phyloP scores from a whole-genome alignment of 345 rosid species.

The Rhizophora apiculata region DNA sequence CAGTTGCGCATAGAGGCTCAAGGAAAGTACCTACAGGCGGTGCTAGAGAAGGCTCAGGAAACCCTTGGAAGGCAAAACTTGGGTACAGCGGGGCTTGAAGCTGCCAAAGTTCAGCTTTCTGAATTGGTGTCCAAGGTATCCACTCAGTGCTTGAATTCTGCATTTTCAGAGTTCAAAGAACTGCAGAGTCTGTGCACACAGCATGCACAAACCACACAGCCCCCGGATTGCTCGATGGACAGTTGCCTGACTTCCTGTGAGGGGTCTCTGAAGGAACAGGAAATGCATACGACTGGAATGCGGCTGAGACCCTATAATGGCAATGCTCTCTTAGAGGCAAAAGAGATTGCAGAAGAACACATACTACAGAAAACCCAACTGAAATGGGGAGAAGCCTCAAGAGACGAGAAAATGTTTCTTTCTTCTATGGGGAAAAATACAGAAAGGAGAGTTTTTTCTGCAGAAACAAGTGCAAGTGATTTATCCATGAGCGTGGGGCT shows the following conservation, averaged over 20 bases:
- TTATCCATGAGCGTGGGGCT: slow-evolving; percentile 68
- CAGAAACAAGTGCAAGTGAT: slow-evolving; percentile 52
- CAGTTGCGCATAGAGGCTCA: slow-evolving; percentile 36
- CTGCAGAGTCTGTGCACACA: slow-evolving; percentile 54
- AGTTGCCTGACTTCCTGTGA: slow-evolving; percentile 88
- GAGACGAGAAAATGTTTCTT: too few species aligned
- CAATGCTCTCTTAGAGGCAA: slow-evolving; percentile 40
- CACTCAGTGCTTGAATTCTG: slow-evolving; percentile 57
- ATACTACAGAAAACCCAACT: not conserved
- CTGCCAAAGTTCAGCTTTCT: slow-evolving; percentile 34
- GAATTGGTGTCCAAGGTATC: slow-evolving; percentile 35
- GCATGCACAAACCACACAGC: slow-evolving; percentile 49
- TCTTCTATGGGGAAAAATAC: slow-evolving; percentile 21
- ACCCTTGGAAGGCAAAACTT: slow-evolving; percentile 38
- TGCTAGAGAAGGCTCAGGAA: slow-evolving; percentile 38
- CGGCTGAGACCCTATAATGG: slow-evolving; percentile 50
- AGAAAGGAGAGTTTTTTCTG: slow-evolving; percentile 36
- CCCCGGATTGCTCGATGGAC: slow-evolving; percentile 70
- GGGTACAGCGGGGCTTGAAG: slow-evolving; percentile 30
- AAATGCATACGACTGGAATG: slow-evolving; percentile 51
- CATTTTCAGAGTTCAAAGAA: slow-evolving; percentile 66
- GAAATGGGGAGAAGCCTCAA: too few species aligned
- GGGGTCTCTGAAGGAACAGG: slow-evolving; percentile 62
- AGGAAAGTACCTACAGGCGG: slow-evolving; percentile 35
- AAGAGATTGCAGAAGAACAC: slow-evolving; percentile 42